phyloP scores from a whole-genome alignment of 108 stramenopile genomes.

The Stephanodiscus minutulus region DNA sequence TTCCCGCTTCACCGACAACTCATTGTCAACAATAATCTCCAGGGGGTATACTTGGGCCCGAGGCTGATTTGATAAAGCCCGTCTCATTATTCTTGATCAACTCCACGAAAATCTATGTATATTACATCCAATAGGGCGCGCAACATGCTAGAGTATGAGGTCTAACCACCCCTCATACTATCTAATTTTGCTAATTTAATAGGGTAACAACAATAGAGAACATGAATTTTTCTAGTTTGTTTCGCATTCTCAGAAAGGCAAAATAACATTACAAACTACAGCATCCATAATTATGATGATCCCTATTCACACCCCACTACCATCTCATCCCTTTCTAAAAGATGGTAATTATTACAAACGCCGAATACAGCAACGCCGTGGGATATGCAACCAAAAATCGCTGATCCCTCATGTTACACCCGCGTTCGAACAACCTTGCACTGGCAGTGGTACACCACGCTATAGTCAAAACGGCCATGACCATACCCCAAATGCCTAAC shows the following conservation, averaged over 20 bases:
- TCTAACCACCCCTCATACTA: no score
- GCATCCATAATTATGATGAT: no score
- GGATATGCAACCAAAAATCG: slow-evolving; percentile 98
- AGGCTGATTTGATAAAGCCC: slow-evolving; percentile 3
- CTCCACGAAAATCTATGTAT: background rate
- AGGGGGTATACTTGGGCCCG: slow-evolving; percentile 33
- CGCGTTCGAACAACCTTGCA: slow-evolving; percentile 93
- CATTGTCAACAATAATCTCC: background rate
- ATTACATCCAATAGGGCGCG: no score
- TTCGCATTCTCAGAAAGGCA: no score
- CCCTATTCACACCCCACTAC: no score
- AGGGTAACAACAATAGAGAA: no score
- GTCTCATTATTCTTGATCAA: background rate
- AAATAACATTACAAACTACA: no score
- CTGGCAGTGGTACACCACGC: slow-evolving; percentile 90
- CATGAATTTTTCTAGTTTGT: no score
- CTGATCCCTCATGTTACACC: slow-evolving; percentile 91
- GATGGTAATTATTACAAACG: slow-evolving; percentile 98
- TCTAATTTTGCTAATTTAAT: no score
- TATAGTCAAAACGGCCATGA: slow-evolving; percentile 83
- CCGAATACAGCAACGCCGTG: slow-evolving; percentile 92
- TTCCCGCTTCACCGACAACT: background rate
- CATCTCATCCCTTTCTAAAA: slow-evolving; percentile 62
- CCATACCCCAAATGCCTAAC: slow-evolving; percentile 71
- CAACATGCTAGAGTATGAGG: no score